Percentiles rank a stretch among this genome's conserved stretches.
phyloP scores from a whole-genome alignment of 2,329 filamentous ascomycete genomes.

The Byssothecium circinans region DNA sequence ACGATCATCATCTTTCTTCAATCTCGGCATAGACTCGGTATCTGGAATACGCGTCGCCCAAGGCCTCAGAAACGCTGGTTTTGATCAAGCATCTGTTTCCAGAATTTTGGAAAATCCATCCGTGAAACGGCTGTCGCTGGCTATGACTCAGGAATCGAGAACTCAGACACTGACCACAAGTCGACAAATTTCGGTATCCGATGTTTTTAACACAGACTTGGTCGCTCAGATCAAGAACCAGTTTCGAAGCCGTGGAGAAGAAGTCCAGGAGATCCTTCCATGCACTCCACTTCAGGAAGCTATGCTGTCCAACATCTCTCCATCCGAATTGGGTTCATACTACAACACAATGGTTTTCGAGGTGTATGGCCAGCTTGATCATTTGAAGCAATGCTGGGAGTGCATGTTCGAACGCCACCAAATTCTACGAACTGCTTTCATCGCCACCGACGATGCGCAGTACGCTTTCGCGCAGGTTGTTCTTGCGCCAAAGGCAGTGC shows the following conservation, averaged over 20 bases:
- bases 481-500: slow-evolving; percentile 51
- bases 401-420: slow-evolving; percentile 66
- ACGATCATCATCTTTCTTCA: slow-evolving; percentile 72
- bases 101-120: slow-evolving; percentile 69
- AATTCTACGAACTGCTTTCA: slow-evolving; percentile 77
- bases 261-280: slow-evolving; percentile 65
- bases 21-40: slow-evolving; percentile 81
- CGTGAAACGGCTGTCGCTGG: slow-evolving; percentile 60
- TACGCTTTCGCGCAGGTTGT: slow-evolving; percentile 75
- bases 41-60: slow-evolving; percentile 73
- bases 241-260: slow-evolving; percentile 19
- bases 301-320: slow-evolving; percentile 69
- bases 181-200: not conserved
- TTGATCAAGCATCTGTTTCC: slow-evolving; percentile 64
- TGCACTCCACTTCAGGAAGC: slow-evolving; percentile 87
- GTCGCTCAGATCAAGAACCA: slow-evolving; percentile 15
- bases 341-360: slow-evolving; percentile 71
- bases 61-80: slow-evolving; percentile 52
- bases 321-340: slow-evolving; percentile 57
- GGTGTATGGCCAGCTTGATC: slow-evolving; percentile 54
- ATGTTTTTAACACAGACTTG: slow-evolving; percentile 19
- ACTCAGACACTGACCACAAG: not conserved
- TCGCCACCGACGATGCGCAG: slow-evolving; percentile 61
- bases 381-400: slow-evolving; percentile 64
- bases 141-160: not conserved